Evolutionary conservation across 2,329 filamentous ascomycete species (phyloP).

Genomic region (Tympanopsis confertula): DNA sequence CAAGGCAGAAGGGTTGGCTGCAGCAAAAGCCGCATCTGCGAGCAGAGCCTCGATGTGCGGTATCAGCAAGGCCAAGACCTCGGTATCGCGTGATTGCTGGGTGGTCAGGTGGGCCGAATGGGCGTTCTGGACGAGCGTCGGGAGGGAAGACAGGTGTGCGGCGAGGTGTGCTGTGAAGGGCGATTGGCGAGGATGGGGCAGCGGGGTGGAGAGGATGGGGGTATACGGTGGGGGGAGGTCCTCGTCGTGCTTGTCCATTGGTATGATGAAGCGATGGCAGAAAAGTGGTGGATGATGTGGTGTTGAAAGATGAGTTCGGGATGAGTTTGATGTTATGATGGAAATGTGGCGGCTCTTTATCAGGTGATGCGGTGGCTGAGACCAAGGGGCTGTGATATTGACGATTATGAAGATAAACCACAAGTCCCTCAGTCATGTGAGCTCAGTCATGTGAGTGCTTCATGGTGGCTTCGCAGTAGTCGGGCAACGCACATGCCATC

Average conservation of each 20-base stretch:
- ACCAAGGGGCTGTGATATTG: no score
- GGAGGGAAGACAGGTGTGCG: slow-evolving; percentile 21
- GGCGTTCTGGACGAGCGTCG: slow-evolving; percentile 20
- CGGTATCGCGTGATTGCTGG: slow-evolving; percentile 23
- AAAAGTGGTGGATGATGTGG: no score
- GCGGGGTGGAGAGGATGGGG: slow-evolving; percentile 4
- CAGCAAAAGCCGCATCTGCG: slow-evolving; percentile 18
- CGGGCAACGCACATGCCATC: no score
- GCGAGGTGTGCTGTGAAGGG: slow-evolving; percentile 12
- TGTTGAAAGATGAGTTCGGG: no score
- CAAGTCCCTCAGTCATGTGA: no score
- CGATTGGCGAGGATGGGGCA: background rate
- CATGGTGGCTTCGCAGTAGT: no score
- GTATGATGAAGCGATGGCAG: slow-evolving; percentile 4
- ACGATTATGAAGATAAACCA: no score
- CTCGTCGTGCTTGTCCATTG: background rate
- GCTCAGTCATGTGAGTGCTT: no score
- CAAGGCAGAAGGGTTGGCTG: slow-evolving; percentile 18
- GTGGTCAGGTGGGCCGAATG: slow-evolving; percentile 18
- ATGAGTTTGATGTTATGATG: no score
- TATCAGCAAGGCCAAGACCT: slow-evolving; percentile 23
- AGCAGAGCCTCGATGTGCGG: slow-evolving; percentile 30
- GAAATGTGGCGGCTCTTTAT: no score
- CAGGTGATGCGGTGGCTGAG: no score
- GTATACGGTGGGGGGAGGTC: slow-evolving; percentile 3